phyloP scores from a whole-genome alignment of 305 asterid genomes.

The Petunia hybrid region DNA sequence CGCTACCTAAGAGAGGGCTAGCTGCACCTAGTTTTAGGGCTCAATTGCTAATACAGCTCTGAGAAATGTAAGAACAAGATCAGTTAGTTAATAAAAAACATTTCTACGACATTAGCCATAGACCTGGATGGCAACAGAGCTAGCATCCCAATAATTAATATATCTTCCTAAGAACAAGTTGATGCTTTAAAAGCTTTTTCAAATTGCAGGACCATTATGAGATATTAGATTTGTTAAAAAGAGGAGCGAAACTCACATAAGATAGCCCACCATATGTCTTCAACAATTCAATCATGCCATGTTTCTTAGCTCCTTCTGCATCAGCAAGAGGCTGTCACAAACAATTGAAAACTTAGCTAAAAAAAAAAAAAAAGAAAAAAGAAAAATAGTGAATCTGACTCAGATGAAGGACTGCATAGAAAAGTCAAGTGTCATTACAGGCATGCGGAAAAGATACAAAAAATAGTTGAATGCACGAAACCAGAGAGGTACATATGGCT shows the following conservation, averaged over 20 bases:
- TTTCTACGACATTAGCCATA: not conserved
- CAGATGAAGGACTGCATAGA: conserved; percentile 12
- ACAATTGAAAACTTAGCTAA: not conserved
- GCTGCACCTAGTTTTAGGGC: conserved; percentile 1
- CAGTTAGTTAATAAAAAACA: conserved; percentile 10
- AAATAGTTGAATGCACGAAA: not conserved
- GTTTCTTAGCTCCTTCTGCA: conserved; percentile 91
- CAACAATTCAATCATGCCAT: conserved; percentile 69
- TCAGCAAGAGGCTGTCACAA: conserved; percentile 91
- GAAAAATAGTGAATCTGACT: not conserved
- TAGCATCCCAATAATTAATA: conserved; percentile 5
- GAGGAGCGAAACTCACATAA: conserved; percentile 63
- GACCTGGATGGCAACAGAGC: conserved; percentile 14
- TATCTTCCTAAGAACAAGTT: conserved; percentile 14
- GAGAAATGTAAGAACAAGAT: conserved; percentile 6
- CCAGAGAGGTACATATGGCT: not conserved
- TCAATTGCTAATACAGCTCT: not conserved
- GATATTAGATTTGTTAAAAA: conserved; percentile 12
- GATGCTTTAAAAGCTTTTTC: conserved; percentile 13
- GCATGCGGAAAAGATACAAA: not conserved
- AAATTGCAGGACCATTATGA: not conserved
- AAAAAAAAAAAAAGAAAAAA: not conserved
- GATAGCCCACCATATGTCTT: conserved; percentile 86
- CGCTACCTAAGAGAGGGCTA: not conserved
- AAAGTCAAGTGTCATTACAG: not conserved